These are phyloP conservation scores for Teratosphaeria epicoccoides DNA, from an alignment of 2,329 filamentous ascomycete genomes.

Conservation along the genomic window DNA sequence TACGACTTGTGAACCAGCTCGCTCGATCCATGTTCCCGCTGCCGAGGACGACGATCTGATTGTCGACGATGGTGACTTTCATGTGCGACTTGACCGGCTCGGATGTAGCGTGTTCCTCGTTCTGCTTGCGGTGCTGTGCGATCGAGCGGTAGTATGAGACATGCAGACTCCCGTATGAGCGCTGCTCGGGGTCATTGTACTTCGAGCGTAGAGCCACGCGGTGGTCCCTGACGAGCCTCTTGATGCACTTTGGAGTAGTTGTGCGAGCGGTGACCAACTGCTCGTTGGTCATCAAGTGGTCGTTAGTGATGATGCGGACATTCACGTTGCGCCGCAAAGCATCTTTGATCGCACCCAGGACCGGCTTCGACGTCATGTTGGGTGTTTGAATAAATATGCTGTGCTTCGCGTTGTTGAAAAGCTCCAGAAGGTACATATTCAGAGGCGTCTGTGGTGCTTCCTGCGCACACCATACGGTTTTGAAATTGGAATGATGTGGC, in stretches of 20 bases:
- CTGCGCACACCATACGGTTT: background rate
- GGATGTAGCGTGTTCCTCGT: constrained; percentile 29
- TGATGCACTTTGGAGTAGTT: constrained; percentile 56
- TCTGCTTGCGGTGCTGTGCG: background rate
- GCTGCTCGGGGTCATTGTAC: constrained; percentile 15
- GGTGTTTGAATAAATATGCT: constrained; percentile 64
- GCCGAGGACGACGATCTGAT: constrained; percentile 56
- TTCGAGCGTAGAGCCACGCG: background rate
- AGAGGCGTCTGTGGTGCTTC: constrained; percentile 54
- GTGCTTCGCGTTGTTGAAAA: constrained; percentile 48
- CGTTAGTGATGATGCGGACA: constrained; percentile 37
- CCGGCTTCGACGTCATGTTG: constrained; percentile 60
- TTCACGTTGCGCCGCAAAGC: constrained; percentile 57
- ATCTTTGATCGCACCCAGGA: constrained; percentile 49
- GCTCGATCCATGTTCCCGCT: constrained; percentile 78
- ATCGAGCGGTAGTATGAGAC: constrained; percentile 47
- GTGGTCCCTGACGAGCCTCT: constrained; percentile 48
- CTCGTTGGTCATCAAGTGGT: constrained; percentile 47
- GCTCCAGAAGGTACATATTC: constrained; percentile 52
- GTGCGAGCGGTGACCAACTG: constrained; percentile 72
- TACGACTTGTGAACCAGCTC: constrained; percentile 80
- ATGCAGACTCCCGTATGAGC: constrained; percentile 38
- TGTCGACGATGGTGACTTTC: constrained; percentile 66
- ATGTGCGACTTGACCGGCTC: constrained; percentile 65
- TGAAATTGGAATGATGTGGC: constrained; percentile 46